Evolutionary conservation across 257 asterid genomes (phyloP).

Genomic region (Primulina eburnea): DNA sequence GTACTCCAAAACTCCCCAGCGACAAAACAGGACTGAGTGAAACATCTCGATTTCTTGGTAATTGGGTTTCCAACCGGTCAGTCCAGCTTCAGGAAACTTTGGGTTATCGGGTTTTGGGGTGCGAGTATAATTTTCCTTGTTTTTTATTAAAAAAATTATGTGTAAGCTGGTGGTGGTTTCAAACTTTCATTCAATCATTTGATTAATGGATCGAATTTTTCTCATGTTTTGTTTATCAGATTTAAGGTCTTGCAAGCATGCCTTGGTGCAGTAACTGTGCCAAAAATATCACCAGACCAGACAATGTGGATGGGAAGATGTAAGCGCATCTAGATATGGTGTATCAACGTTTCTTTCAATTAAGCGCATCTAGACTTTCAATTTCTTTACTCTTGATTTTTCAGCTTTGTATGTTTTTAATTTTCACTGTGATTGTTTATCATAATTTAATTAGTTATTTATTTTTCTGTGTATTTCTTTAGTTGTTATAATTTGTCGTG

Average conservation of each 20-base stretch:
- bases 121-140: no score
- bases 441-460: not conserved
- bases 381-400: not conserved
- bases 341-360: not conserved
- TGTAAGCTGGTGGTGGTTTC: not conserved
- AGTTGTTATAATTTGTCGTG: not conserved
- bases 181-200: not conserved
- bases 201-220: not conserved
- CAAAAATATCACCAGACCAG: slow-evolving; percentile 29
- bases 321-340: slow-evolving; percentile 25
- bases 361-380: slow-evolving; percentile 25
- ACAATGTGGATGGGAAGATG: slow-evolving; percentile 42
- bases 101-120: not conserved
- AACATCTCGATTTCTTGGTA: not conserved
- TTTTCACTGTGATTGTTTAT: not conserved
- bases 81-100: not conserved
- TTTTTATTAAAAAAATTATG: no score
- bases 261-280: slow-evolving; percentile 51
- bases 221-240: not conserved
- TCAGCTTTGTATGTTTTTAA: not conserved
- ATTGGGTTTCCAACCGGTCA: not conserved
- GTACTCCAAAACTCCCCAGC: not conserved
- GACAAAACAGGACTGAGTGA: not conserved
- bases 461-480: not conserved
- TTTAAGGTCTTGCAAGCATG: slow-evolving; percentile 33